These are phyloP conservation scores for Penicillium aurantiogriseum DNA, from an alignment of 2,329 filamentous ascomycete genomes.

Conservation along the genomic window DNA sequence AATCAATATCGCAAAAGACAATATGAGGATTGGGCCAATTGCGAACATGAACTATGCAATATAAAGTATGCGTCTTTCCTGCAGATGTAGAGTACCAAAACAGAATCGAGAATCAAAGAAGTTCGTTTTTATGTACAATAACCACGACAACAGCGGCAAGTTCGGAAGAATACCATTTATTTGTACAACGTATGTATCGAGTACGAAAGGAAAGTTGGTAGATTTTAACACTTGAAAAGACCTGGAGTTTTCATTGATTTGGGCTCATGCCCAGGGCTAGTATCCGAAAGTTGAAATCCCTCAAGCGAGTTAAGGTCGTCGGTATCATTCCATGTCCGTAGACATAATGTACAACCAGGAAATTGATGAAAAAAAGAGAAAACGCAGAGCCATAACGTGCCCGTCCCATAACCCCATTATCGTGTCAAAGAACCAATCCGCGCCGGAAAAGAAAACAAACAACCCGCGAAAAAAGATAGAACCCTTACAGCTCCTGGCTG, in stretches of 20 bases:
- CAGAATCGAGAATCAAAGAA: not conserved
- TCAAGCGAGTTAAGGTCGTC: constrained; percentile 35
- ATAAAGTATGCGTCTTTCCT: not conserved
- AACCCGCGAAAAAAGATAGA: constrained; percentile 49
- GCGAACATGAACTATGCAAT: not conserved
- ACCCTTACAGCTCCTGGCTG: constrained; percentile 87
- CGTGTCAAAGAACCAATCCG: constrained; percentile 65
- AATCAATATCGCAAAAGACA: not conserved
- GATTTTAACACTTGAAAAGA: constrained; percentile 12
- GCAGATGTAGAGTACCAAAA: not conserved
- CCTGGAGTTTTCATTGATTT: constrained; percentile 30
- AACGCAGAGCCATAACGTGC: constrained; percentile 55
- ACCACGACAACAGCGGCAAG: not conserved
- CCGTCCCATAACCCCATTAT: constrained; percentile 71
- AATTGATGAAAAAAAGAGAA: constrained; percentile 46
- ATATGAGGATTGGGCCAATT: not conserved
- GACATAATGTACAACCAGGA: constrained; percentile 63
- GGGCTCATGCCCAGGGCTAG: constrained; percentile 16
- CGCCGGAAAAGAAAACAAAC: constrained; percentile 66
- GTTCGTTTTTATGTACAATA: not conserved
- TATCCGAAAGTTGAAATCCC: constrained; percentile 30
- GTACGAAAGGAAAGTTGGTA: not conserved
- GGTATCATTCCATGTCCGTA: constrained; percentile 52
- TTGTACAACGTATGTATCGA: not conserved
- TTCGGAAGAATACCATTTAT: not conserved